Conservation (phyloP, 805 yeast genomes). For the Candida taoyuanica region DNA sequence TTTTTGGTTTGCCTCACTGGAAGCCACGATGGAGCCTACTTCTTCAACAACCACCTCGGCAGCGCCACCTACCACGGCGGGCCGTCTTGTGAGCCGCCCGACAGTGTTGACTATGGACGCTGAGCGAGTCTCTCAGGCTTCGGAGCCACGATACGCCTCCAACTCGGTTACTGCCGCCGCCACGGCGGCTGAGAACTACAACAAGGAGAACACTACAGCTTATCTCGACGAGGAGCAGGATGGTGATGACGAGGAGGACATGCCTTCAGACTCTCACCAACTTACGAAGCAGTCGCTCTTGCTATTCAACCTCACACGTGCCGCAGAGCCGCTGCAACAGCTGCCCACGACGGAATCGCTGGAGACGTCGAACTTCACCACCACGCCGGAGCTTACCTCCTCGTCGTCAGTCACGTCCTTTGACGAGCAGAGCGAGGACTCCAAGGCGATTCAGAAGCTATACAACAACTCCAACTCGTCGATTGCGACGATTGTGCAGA, state of each 20-base stretch:
- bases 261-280: conserved; percentile 1
- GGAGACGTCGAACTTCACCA: conserved; percentile 14
- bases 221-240: conserved; percentile 3
- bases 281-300: conserved; percentile 13
- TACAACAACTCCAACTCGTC: conserved; percentile 22
- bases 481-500: conserved; percentile 23
- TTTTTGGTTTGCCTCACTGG: no score
- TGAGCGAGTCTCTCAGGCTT: not conserved
- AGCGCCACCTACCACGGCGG: no score
- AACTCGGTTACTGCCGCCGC: not conserved
- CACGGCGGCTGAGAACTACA: not conserved
- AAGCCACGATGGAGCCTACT: not conserved
- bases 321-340: conserved; percentile 3
- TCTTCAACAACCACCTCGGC: not conserved
- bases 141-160: not conserved
- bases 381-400: conserved; percentile 16
- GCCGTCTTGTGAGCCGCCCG: not conserved
- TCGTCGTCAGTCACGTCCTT: conserved; percentile 23
- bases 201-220: no score
- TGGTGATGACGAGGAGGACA: conserved; percentile 3
- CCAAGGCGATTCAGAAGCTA: conserved; percentile 10
- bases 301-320: conserved; percentile 9
- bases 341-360: conserved; percentile 1
- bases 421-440: conserved; percentile 20
- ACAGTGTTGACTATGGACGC: not conserved